Conservation (phyloP, 352 stramenopile species). For the Pythium myriotylum region DNA sequence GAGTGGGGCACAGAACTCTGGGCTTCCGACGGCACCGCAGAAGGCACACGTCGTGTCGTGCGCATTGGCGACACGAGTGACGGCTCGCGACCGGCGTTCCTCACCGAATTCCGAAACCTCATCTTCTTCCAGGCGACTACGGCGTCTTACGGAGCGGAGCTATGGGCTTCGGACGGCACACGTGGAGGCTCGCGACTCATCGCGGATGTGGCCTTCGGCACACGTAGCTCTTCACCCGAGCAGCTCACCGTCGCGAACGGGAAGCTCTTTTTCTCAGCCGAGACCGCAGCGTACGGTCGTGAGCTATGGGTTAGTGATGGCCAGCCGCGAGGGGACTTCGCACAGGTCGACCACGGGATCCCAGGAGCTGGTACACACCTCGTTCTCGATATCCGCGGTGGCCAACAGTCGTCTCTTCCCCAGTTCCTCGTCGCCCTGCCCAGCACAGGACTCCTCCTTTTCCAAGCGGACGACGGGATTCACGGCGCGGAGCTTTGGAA, state of each 20-base stretch:
- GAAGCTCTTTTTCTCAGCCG: slow-evolving; percentile 61
- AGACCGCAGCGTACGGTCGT: slow-evolving; percentile 37
- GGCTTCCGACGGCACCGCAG: slow-evolving; percentile 75
- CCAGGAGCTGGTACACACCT: slow-evolving; percentile 38
- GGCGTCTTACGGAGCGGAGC: slow-evolving; percentile 52
- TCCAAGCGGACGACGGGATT: slow-evolving; percentile 83
- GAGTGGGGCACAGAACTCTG: slow-evolving; percentile 65
- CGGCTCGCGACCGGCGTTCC: slow-evolving; percentile 32
- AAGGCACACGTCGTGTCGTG: slow-evolving; percentile 61
- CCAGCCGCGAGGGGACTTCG: slow-evolving; percentile 30
- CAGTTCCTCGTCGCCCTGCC: slow-evolving; percentile 43
- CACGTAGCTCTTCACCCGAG: slow-evolving; percentile 39
- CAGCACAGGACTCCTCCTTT: slow-evolving; percentile 46
- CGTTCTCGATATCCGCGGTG: slow-evolving; percentile 62
- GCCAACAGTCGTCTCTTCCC: slow-evolving; percentile 51
- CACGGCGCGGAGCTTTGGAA: slow-evolving; percentile 84
- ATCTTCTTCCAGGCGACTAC: slow-evolving; percentile 80
- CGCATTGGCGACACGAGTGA: slow-evolving; percentile 35
- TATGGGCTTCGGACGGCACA: slow-evolving; percentile 79
- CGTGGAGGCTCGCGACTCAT: slow-evolving; percentile 49
- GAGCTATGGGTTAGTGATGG: slow-evolving; percentile 73
- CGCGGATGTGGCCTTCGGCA: slow-evolving; percentile 55
- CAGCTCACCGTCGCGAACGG: slow-evolving; percentile 39
- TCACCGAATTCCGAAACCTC: slow-evolving; percentile 40
- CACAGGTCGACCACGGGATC: slow-evolving; percentile 26